Percentiles rank a stretch among this genome's conserved stretches.
Conservation (phyloP, 2,329 filamentous ascomycete species). For the Cladophialophora yegresii region DNA sequence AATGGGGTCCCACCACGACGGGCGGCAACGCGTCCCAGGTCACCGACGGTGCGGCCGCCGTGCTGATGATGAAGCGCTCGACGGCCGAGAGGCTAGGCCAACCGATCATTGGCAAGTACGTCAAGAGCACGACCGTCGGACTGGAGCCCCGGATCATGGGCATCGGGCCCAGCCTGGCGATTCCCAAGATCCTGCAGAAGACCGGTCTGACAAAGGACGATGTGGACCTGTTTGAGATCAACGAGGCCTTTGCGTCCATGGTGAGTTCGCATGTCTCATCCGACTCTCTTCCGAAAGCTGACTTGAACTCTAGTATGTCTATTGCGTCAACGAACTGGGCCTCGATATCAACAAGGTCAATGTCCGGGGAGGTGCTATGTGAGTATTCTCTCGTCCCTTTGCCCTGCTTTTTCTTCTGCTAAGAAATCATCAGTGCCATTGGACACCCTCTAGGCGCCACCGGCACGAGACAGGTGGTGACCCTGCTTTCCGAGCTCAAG, state of each 20-base stretch:
- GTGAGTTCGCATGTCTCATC: too few species aligned
- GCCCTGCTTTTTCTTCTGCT: conserved; percentile 70
- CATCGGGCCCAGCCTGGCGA: conserved; percentile 90
- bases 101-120: conserved; percentile 91
- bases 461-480: conserved; percentile 89
- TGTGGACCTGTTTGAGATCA: conserved; percentile 97
- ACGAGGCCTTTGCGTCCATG: conserved; percentile 91
- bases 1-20: conserved; percentile 82
- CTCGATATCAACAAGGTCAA: conserved; percentile 87
- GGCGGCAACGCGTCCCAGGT: conserved; percentile 95
- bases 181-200: conserved; percentile 85
- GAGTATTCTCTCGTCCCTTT: conserved; percentile 59
- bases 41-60: conserved; percentile 90
- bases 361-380: conserved; percentile 90
- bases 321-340: conserved; percentile 85
- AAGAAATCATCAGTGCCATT: conserved; percentile 68
- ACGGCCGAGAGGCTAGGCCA: conserved; percentile 82
- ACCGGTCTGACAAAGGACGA: conserved; percentile 84
- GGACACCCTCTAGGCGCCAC: conserved; percentile 94
- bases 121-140: conserved; percentile 85
- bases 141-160: conserved; percentile 95
- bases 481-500: conserved; percentile 83
- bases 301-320: conserved; percentile 70
- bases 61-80: conserved; percentile 93
- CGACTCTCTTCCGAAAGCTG: not conserved